Base-by-base conservation (phyloP, 768 basidiomycete genomes). In the Amanita fuliginea region DNA sequence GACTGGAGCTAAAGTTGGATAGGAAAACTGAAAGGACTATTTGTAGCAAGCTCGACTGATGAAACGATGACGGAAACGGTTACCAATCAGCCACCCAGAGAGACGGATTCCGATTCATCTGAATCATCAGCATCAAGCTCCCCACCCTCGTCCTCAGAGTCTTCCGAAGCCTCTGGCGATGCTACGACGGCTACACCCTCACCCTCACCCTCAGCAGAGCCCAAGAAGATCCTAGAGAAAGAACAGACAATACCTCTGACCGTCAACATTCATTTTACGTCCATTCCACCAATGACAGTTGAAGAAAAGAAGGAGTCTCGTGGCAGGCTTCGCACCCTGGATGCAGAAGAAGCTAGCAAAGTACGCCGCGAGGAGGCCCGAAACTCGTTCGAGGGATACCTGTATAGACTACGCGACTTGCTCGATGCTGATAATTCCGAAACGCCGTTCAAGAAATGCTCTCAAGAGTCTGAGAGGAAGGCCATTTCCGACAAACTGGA, bases 341-440 rank as follows among this genome's bases (percentile, higher is more conserved):
- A 95, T 56, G 62, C 70, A 6, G 81, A 84, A 48, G 94, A 98
- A 67, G 68, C 73, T 2, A 76, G 81, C 14, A 91, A 89, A 62
- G 73, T 71, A 28, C 78, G 80, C 47, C 81, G 81, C 28, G 94
- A 94, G 58, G 96, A 98, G 62, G 90, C 91, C 2, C 75, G 85
- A 26, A 99, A 99, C 65, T 73, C 77, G 21, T 78, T 99, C 46
- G 96, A 99, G 64, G 80, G 84, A 28, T 96, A 96, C 61, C 66
- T 98, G n/a, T 99, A 99, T 69, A 78, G 83, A 52, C 67, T 96
- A 30, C 82, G 89, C 18, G 92, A 92, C 59, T 72, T 95, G 8
- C 70, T 97, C 26, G 74, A 78, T 26, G 80, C 85, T 34, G 75
- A 78, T 9, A 77, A 78, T 55, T 57, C 67, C 4, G 75, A 80